A percentile compares a stretch with the other conserved stretches of the same genome.
Conservation (phyloP, 2,329 filamentous ascomycete genomes). For the Aspergillus sp. region DNA sequence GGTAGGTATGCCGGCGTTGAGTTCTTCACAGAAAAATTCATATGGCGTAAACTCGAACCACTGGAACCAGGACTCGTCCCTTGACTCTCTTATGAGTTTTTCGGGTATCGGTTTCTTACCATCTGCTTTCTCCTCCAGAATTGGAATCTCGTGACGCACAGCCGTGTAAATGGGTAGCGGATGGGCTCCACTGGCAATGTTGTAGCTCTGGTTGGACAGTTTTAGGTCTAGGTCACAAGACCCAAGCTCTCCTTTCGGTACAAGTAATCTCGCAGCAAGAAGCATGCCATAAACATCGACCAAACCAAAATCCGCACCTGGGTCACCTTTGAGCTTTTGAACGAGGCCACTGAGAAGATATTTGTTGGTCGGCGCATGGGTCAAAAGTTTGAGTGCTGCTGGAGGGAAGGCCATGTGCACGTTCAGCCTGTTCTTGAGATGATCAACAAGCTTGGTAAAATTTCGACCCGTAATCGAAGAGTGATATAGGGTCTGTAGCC, state of each 20-base stretch:
- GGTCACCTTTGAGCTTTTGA: slow-evolving; percentile 86
- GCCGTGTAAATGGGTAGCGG: slow-evolving; percentile 95
- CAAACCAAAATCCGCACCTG: slow-evolving; percentile 79
- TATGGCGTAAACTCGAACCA: slow-evolving; percentile 97
- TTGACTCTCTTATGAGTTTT: slow-evolving; percentile 51
- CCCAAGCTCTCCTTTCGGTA: slow-evolving; percentile 81
- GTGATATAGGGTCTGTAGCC: slow-evolving; percentile 87
- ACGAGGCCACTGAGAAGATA: slow-evolving; percentile 85
- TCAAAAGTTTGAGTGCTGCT: slow-evolving; percentile 76
- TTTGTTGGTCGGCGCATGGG: slow-evolving; percentile 91
- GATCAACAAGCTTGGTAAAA: slow-evolving; percentile 73
- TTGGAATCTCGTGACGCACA: slow-evolving; percentile 91
- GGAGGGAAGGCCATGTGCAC: slow-evolving; percentile 94
- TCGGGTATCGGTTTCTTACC: slow-evolving; percentile 35
- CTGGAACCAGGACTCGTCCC: slow-evolving; percentile 85
- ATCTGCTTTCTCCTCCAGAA: slow-evolving; percentile 50
- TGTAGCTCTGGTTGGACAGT: slow-evolving; percentile 81
- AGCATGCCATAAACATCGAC: slow-evolving; percentile 92
- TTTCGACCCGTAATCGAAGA: slow-evolving; percentile 74
- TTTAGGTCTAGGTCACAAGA: slow-evolving; percentile 83
- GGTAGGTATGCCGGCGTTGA: slow-evolving; percentile 87
- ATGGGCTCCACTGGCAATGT: slow-evolving; percentile 75
- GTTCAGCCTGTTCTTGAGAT: slow-evolving; percentile 81
- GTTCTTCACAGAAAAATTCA: slow-evolving; percentile 93
- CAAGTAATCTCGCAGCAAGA: slow-evolving; percentile 79